Percentiles rank a stretch among this genome's conserved stretches.
Conservation (phyloP, 169 alveolate species). For the Eimeria mitis region DNA sequence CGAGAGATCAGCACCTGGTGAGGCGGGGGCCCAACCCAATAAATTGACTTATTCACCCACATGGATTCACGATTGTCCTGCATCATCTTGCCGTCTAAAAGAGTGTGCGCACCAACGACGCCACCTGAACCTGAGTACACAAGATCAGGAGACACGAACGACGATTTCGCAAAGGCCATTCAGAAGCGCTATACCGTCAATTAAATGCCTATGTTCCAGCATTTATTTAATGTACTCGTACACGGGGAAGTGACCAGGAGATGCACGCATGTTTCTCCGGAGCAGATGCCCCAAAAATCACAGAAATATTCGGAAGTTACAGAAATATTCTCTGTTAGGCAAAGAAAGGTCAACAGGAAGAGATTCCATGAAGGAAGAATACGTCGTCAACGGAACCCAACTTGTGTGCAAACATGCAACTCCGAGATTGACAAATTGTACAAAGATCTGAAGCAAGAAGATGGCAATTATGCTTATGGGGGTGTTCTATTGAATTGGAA, state of each 20-base stretch:
- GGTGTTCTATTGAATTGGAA: too few relatives aligned
- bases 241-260: not conserved
- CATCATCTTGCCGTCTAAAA: not conserved
- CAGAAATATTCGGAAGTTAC: not conserved
- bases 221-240: not conserved
- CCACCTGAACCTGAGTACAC: not conserved
- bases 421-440: not conserved
- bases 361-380: not conserved
- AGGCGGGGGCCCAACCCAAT: conserved; percentile 25
- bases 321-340: not conserved
- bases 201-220: not conserved
- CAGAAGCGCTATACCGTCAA: not conserved
- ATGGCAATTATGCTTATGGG: not conserved
- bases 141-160: not conserved
- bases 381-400: not conserved
- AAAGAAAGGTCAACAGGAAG: not conserved
- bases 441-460: not conserved
- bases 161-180: not conserved
- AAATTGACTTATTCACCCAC: conserved; percentile 4
- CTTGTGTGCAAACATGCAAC: too few relatives aligned
- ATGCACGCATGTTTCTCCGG: not conserved
- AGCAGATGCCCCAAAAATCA: too few relatives aligned
- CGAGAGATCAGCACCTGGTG: conserved; percentile 13
- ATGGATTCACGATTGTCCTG: conserved; percentile 13
- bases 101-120: too few relatives aligned